These are phyloP conservation scores for Ostreobium quekettii DNA, from an alignment of 139 green algal species.

Conservation along the genomic window DNA sequence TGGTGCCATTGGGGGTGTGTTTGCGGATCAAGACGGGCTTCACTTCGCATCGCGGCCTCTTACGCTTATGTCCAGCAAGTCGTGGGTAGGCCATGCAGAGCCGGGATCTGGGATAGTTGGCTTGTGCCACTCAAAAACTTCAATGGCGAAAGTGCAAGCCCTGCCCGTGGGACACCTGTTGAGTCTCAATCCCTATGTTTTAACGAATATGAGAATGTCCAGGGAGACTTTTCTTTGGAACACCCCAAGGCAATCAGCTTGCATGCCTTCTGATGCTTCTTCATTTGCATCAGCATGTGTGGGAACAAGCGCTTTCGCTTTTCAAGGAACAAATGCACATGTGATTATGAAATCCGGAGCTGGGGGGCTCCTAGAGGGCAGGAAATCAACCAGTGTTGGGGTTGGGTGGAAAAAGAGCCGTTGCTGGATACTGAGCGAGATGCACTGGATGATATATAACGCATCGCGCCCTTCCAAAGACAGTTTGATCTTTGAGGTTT, in stretches of 20 bases:
- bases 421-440: too few relatives aligned
- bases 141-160: neutral
- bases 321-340: constrained; percentile 65
- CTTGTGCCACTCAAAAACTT: constrained; percentile 35
- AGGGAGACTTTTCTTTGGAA: constrained; percentile 3
- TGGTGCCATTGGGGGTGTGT: constrained; percentile 32
- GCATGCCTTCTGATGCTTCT: neutral
- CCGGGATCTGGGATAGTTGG: constrained; percentile 60
- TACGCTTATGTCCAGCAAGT: constrained; percentile 51
- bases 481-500: constrained; percentile 22
- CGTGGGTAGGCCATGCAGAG: constrained; percentile 76
- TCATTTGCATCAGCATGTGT: neutral
- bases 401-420: too few relatives aligned
- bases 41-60: constrained; percentile 38
- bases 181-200: constrained; percentile 48
- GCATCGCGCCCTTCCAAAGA: too few relatives aligned
- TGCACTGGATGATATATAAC: too few relatives aligned
- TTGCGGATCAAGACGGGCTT: too few relatives aligned
- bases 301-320: constrained; percentile 49
- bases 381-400: too few relatives aligned
- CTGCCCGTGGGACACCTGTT: constrained; percentile 52
- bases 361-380: too few relatives aligned
- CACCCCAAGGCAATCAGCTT: constrained; percentile 17
- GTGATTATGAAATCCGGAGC: constrained; percentile 5
- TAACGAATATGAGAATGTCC: constrained; percentile 23